phyloP scores from a whole-genome alignment of 345 rosid species.

The Pelargonium nanum region DNA sequence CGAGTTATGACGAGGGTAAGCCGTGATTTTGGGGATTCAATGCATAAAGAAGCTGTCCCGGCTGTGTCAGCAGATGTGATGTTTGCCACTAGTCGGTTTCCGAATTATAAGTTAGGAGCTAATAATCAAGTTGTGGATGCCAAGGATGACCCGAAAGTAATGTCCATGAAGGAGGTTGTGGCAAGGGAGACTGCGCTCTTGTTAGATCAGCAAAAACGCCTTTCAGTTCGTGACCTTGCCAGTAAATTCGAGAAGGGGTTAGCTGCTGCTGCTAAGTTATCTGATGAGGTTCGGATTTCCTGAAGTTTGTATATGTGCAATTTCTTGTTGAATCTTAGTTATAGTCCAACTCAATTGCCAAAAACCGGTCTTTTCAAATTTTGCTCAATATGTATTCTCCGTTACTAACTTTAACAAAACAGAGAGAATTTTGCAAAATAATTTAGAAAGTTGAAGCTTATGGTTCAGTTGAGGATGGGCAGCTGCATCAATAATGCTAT shows the following conservation, averaged over 20 bases:
- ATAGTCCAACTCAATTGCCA: not conserved
- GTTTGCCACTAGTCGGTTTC: conserved; percentile 79
- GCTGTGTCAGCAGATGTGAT: conserved; percentile 78
- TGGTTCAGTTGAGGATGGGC: not conserved
- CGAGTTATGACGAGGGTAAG: conserved; percentile 56
- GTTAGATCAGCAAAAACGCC: conserved; percentile 86
- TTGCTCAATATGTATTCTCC: not conserved
- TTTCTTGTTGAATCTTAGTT: not conserved
- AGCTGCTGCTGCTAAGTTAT: conserved; percentile 92
- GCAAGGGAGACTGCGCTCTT: conserved; percentile 82
- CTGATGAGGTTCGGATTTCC: conserved; percentile 60
- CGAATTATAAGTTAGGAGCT: conserved; percentile 67
- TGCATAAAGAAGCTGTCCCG: conserved; percentile 53
- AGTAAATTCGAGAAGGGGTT: conserved; percentile 85
- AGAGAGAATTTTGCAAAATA: too few species aligned
- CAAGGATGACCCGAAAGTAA: conserved; percentile 62
- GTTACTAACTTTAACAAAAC: not conserved
- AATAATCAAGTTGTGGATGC: conserved; percentile 64
- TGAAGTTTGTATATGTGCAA: not conserved
- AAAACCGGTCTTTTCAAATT: not conserved
- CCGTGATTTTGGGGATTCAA: conserved; percentile 54
- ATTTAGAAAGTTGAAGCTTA: not conserved
- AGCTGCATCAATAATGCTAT: not conserved
- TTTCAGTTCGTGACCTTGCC: conserved; percentile 94
- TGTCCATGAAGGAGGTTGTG: conserved; percentile 86